A percentile compares a stretch with the other conserved stretches of the same genome.
Conservation (phyloP, 352 stramenopile genomes). For the Globisporangium viniferum region DNA sequence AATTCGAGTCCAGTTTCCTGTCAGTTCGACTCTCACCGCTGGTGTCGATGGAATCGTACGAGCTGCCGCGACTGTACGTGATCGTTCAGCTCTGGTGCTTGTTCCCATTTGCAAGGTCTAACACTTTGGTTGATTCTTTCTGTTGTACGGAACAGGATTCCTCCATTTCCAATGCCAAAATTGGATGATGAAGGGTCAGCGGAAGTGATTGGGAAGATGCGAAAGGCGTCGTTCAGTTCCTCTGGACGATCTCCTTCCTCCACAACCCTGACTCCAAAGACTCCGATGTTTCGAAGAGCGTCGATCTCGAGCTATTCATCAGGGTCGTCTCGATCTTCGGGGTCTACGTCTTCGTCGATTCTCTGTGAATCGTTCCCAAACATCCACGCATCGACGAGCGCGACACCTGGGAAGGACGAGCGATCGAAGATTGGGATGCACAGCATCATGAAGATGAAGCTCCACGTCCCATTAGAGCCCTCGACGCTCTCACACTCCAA, state of each 20-base stretch:
- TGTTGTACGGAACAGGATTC: slow-evolving; percentile 33
- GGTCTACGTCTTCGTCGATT: slow-evolving; percentile 15
- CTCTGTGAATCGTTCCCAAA: slow-evolving; percentile 69
- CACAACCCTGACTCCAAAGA: slow-evolving; percentile 22
- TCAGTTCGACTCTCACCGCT: slow-evolving; percentile 60
- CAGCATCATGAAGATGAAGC: slow-evolving; percentile 75
- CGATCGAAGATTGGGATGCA: slow-evolving; percentile 55
- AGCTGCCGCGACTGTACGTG: slow-evolving; percentile 72
- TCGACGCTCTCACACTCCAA: slow-evolving; percentile 45
- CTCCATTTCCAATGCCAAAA: slow-evolving; percentile 49
- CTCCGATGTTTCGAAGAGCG: slow-evolving; percentile 14
- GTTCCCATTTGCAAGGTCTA: background rate
- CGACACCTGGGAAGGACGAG: slow-evolving; percentile 62
- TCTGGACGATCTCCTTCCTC: slow-evolving; percentile 10
- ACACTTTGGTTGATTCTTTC: background rate
- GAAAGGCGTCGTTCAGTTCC: slow-evolving; percentile 4
- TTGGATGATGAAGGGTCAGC: slow-evolving; percentile 15
- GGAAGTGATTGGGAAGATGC: background rate
- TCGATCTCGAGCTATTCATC: slow-evolving; percentile 35
- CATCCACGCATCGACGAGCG: slow-evolving; percentile 72
- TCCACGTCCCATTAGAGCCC: slow-evolving; percentile 57
- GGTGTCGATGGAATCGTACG: slow-evolving; percentile 38
- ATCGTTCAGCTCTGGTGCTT: background rate
- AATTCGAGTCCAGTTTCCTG: slow-evolving; percentile 64
- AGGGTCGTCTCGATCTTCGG: slow-evolving; percentile 19